Percentiles rank a stretch among this genome's conserved stretches.
These are phyloP conservation scores for Beverwykella pulmonaria DNA, from an alignment of 495 filamentous ascomycete species.

Conservation along the genomic window DNA sequence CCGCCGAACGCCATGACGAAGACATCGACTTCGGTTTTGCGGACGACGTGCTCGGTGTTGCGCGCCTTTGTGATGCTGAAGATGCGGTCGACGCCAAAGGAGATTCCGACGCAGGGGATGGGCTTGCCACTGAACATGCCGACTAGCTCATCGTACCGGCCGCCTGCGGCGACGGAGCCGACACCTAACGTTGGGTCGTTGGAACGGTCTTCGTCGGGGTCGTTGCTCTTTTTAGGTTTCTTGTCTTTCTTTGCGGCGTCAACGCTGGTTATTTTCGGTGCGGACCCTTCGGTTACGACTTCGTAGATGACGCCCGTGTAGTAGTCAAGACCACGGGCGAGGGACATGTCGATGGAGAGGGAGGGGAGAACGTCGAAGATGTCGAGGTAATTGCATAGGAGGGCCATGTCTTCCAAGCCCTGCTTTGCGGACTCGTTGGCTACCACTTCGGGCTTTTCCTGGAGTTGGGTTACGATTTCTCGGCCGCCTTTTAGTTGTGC, in stretches of 20 bases:
- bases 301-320: conserved; percentile 96
- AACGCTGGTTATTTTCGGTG: conserved; percentile 53
- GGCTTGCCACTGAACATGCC: conserved; percentile 90
- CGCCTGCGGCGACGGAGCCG: conserved; percentile 85
- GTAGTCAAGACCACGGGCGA: conserved; percentile 88
- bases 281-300: conserved; percentile 81
- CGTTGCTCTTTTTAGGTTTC: conserved; percentile 58
- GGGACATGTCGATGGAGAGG: conserved; percentile 78
- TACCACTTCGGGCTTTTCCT: conserved; percentile 62
- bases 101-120: conserved; percentile 91
- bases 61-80: conserved; percentile 85
- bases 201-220: conserved; percentile 74
- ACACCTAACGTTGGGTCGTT: conserved; percentile 82
- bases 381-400: conserved; percentile 80
- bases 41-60: conserved; percentile 54
- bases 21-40: conserved; percentile 77
- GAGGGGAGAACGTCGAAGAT: conserved; percentile 69
- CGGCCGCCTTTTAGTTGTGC: conserved; percentile 67
- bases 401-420: conserved; percentile 78
- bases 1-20: conserved; percentile 93
- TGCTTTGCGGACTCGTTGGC: conserved; percentile 72
- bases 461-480: conserved; percentile 49
- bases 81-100: conserved; percentile 93
- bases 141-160: conserved; percentile 90
- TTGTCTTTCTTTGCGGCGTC: conserved; percentile 50